These are phyloP conservation scores for Diaporthe aspalathi DNA, from an alignment of 2,329 filamentous ascomycete species.

Conservation along the genomic window DNA sequence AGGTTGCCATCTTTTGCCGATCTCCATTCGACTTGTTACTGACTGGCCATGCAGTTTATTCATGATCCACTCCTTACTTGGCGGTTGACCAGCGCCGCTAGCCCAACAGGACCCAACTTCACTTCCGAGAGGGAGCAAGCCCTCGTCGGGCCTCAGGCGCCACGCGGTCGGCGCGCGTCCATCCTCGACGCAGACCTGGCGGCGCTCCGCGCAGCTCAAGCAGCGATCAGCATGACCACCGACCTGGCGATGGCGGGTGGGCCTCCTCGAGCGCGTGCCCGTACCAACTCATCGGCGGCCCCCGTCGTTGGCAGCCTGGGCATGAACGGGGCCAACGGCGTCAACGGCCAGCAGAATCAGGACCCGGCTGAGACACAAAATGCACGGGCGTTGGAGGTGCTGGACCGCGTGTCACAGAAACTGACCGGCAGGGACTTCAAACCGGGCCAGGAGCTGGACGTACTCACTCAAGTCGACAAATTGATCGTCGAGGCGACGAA, in stretches of 20 bases:
- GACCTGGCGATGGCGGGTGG: constrained; percentile 54
- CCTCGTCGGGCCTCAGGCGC: constrained; percentile 58
- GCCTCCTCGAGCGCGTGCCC: constrained; percentile 62
- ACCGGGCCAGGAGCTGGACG: constrained; percentile 82
- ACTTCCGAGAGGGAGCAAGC: constrained; percentile 68
- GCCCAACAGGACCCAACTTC: constrained; percentile 76
- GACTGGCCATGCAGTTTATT: constrained; percentile 77
- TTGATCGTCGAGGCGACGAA: constrained; percentile 95
- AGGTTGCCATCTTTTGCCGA: constrained; percentile 58
- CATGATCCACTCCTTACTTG: constrained; percentile 99
- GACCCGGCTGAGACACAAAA: constrained; percentile 84
- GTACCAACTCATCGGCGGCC: constrained; percentile 68
- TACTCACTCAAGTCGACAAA: constrained; percentile 92
- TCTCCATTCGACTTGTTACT: constrained; percentile 39
- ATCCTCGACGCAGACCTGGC: constrained; percentile 75
- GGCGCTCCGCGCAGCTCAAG: constrained; percentile 64
- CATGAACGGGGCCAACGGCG: constrained; percentile 51
- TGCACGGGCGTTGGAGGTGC: constrained; percentile 88
- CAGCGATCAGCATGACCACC: constrained; percentile 45
- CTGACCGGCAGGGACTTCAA: constrained; percentile 94
- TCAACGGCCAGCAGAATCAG: constrained; percentile 49
- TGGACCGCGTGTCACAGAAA: constrained; percentile 94
- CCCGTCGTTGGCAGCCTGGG: constrained; percentile 47
- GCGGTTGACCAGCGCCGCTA: constrained; percentile 78
- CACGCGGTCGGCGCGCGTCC: constrained; percentile 72